Conservation (phyloP, 1,284 basidiomycete genomes). For the Sporisorium scitamineum region DNA sequence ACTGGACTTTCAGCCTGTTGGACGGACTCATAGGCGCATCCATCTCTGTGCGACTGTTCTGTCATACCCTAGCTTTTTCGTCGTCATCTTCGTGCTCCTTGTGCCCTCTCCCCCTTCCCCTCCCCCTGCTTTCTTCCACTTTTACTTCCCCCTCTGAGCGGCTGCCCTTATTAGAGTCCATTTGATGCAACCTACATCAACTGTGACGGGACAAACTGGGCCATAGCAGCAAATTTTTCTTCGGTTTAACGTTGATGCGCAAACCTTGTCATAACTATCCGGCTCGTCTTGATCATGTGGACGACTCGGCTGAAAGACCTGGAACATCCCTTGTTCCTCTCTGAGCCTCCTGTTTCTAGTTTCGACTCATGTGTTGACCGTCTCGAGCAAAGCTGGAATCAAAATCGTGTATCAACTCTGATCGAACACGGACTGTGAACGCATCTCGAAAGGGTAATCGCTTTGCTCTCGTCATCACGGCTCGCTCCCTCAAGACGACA, state of each 20-base stretch:
- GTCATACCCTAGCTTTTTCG: not conserved
- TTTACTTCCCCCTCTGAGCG: not conserved
- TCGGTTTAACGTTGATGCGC: conserved; percentile 1
- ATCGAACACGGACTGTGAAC: no score
- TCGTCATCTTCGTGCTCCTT: not conserved
- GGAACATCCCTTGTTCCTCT: conserved; percentile 1
- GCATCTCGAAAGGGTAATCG: no score
- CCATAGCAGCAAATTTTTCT: not conserved
- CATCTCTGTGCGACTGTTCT: not conserved
- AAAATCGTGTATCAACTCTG: no score
- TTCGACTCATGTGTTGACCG: no score
- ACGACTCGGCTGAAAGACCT: conserved; percentile 9
- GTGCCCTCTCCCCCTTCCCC: not conserved
- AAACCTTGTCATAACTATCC: conserved; percentile 11
- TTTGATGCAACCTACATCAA: conserved; percentile 9
- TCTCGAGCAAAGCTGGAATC: no score
- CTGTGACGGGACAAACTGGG: conserved; percentile 11
- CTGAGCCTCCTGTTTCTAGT: not conserved
- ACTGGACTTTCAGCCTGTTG: not conserved
- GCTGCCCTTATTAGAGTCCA: conserved; percentile 10
- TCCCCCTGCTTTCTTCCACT: not conserved
- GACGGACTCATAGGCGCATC: not conserved
- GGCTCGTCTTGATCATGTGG: conserved; percentile 4
- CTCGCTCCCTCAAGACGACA: no score
- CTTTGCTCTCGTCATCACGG: no score